Evolutionary conservation across 176 grass and related monocot genomes (phyloP), one percentile per base, ranked within the genome.

Genomic region (Aegilops sharonensis): DNA sequence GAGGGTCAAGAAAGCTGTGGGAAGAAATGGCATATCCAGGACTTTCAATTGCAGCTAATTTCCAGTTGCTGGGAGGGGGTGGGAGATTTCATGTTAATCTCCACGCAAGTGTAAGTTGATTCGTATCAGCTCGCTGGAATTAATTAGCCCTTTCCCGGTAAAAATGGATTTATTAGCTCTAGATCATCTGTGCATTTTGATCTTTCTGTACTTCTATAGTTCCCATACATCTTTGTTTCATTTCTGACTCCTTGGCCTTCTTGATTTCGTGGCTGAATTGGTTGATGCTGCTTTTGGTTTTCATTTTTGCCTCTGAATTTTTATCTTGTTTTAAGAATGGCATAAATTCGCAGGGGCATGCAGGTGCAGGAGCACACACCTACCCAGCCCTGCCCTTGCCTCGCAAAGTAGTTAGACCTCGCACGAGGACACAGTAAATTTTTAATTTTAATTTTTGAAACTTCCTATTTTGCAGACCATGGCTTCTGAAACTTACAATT

Each of bases 1-100:
- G 86, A 83, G 85, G 96, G 82, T 98, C 96, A 98, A 98, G 96
- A 95, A 98, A 94, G 96, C 96, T 98, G 96, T 95, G 96, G 96
- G 93, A 95, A 89, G 93, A 87, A 88, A 98, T 98, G 89, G 21
- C 96, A 95, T 90, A 83, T 81, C 67, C 61, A 85, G 93, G 85
- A 84, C 89, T 87, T 35, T 29, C 20, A 42, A 56, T 83, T 87
- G 54, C 42, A 64, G 17, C 42, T 70, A 25, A 43, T 67, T 74
- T 23, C 11, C 76, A 9, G 1, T 29, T 35, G 31, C 52, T 6
- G n/a, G 45, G 40, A 32, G 32, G 6, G 6, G 56, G 18, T 45
- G 75, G 78, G 11, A 65, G 11, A 65, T 12, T 24, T 4, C 36
- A n/a, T 61, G 78, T 17, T 82, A 77, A 62, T n/a, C 50, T 24